Conservation (phyloP, 257 asterid genomes). For the Solanum tarijense region DNA sequence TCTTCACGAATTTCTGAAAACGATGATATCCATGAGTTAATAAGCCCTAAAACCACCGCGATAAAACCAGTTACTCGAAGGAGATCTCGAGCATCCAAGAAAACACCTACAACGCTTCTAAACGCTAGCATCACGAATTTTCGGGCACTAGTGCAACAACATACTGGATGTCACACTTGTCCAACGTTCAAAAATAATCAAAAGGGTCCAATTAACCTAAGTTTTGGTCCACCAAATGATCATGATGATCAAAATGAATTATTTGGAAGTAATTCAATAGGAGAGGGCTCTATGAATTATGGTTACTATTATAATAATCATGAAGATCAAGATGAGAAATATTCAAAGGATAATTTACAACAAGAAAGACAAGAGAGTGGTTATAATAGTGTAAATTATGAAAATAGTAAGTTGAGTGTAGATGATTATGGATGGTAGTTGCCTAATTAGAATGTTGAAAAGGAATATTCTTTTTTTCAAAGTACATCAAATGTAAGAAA, state of each 20-base stretch:
- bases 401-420: background rate
- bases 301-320: background rate
- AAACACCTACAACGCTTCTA: constrained; percentile 35
- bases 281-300: background rate
- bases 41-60: constrained; percentile 4
- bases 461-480: background rate
- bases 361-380: background rate
- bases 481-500: background rate
- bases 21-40: background rate
- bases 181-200: background rate
- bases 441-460: background rate
- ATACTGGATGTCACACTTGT: constrained; percentile 38
- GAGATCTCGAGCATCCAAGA: constrained; percentile 24
- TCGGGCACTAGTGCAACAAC: constrained; percentile 52
- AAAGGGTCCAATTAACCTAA: constrained; percentile 50
- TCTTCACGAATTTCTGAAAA: background rate
- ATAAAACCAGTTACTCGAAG: constrained; percentile 20
- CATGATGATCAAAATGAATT: background rate
- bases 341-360: background rate
- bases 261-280: background rate
- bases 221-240: constrained; percentile 21
- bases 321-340: background rate
- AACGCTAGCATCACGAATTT: constrained; percentile 44
- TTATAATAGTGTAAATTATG: background rate
- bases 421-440: constrained; percentile 3